A percentile compares a stretch with the other conserved stretches of the same genome.
Evolutionary conservation across 768 basidiomycete species (phyloP).

Genomic region (Mycena pura): DNA sequence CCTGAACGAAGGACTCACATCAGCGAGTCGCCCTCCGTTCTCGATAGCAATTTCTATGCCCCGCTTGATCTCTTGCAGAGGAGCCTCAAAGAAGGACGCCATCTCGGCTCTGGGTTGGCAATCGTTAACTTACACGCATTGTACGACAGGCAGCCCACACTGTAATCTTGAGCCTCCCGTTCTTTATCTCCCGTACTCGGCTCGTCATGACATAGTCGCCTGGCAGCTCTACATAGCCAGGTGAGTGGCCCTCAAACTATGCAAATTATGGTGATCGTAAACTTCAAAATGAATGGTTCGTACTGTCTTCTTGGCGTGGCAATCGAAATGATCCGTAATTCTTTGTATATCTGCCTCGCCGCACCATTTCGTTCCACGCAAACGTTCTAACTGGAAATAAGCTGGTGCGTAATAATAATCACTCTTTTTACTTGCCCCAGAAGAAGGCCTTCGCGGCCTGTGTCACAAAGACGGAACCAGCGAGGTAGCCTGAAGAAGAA

Average conservation of each 20-base stretch:
- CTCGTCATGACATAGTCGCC: constrained; percentile 24
- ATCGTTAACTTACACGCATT: too few relatives aligned
- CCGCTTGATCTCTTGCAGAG: constrained; percentile 21
- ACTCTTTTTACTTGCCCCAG: constrained; percentile 4
- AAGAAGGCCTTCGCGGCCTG: constrained; percentile 26
- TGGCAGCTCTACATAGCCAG: constrained; percentile 21
- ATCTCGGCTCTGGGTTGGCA: constrained; percentile 28
- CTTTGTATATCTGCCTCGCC: constrained; percentile 21
- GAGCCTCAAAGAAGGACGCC: constrained; percentile 23
- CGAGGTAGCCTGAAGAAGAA: constrained; percentile 25
- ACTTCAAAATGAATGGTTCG: background rate
- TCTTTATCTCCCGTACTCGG: constrained; percentile 19
- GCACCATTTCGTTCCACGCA: constrained; percentile 28
- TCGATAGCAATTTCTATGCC: constrained; percentile 29
- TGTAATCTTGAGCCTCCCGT: constrained; percentile 27
- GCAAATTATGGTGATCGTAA: too few relatives aligned
- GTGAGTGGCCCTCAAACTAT: constrained; percentile 10
- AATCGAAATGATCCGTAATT: constrained; percentile 28
- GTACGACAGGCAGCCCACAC: too few relatives aligned
- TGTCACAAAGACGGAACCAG: constrained; percentile 30
- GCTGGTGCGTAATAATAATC: background rate
- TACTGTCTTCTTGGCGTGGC: constrained; percentile 32
- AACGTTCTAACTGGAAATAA: background rate
- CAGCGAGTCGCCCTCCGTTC: constrained; percentile 23
- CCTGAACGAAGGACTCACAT: constrained; percentile 16